A percentile compares a stretch with the other conserved stretches of the same genome.
Conservation (phyloP, 768 basidiomycete species). For the Cyclocybe aegerita region DNA sequence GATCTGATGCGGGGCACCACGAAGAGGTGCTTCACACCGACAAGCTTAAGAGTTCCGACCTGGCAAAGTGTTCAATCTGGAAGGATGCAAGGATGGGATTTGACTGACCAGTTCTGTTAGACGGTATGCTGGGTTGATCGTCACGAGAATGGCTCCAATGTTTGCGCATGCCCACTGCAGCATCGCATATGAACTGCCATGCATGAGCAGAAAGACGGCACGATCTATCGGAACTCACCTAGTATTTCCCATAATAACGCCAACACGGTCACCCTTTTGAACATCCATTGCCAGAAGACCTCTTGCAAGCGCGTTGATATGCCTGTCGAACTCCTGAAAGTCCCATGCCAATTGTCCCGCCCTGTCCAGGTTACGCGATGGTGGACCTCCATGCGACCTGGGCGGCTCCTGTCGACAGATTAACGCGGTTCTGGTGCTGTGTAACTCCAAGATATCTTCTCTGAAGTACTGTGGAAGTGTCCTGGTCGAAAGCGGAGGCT, state of each 20-base stretch:
- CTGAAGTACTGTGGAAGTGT: slow-evolving; percentile 66
- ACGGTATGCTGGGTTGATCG: slow-evolving; percentile 81
- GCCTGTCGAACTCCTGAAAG: slow-evolving; percentile 65
- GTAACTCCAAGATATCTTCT: slow-evolving; percentile 49
- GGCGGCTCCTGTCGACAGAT: slow-evolving; percentile 62
- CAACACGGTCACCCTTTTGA: slow-evolving; percentile 73
- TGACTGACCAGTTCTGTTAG: slow-evolving; percentile 66
- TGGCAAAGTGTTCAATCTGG: slow-evolving; percentile 22
- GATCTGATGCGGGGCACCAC: slow-evolving; percentile 68
- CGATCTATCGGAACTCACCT: slow-evolving; percentile 48
- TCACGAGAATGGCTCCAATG: slow-evolving; percentile 80
- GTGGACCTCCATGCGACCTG: slow-evolving; percentile 60
- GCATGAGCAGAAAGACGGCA: neutral
- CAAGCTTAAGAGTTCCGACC: slow-evolving; percentile 63
- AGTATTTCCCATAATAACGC: slow-evolving; percentile 82
- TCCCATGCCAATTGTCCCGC: slow-evolving; percentile 66
- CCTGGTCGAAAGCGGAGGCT: slow-evolving; percentile 53
- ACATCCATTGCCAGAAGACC: slow-evolving; percentile 73
- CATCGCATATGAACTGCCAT: slow-evolving; percentile 67
- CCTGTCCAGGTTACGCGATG: slow-evolving; percentile 47
- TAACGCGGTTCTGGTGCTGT: slow-evolving; percentile 56
- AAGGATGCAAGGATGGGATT: neutral
- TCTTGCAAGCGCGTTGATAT: slow-evolving; percentile 66
- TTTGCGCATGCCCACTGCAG: slow-evolving; percentile 87
- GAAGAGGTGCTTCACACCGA: slow-evolving; percentile 68